Evolutionary conservation across 768 basidiomycete genomes (phyloP), one percentile per base, ranked within the genome.

Genomic region (Mycena sanguinolenta): DNA sequence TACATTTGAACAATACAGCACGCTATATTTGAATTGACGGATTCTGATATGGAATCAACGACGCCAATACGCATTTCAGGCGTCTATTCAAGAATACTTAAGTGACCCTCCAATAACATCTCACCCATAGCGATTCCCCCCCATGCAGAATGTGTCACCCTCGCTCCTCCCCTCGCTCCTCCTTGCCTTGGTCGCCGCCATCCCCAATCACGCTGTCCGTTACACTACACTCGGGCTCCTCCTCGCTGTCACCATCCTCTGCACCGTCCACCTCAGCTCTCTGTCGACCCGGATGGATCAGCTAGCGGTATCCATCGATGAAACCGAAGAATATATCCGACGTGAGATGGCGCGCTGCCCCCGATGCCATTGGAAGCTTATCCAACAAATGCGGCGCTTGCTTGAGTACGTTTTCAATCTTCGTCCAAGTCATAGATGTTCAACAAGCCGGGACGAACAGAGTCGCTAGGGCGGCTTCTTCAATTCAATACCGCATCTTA

Each of bases 151-250:
- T 14, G 17, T 12, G 12, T 7, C 2, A 17, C 36, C 55, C 23
- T 16, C 36, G 32, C 19, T 39, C 5, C 14, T 58, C 19, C 55
- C 32, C 13, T 38, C n/a, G 10, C 34, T 38, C 16, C n/a, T 38
- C 12, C 36, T 58, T 2, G 17, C 21, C 9, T 39, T 36, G 19
- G 36, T 39, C 6, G 55, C 36, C 5, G n/a, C n/a, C 36, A 58
- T 58, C 4, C 55, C 55, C 55, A 58, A 58, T 14, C 34, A 55
- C 54, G 14, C 54, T 34, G 17, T 55, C 30, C 32, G 54, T 21
- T 55, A 55, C 34, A 36, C 54, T 12, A 19, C 16, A 13, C n/a
- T n/a, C n/a, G n/a, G n/a, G n/a, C n/a, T n/a, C n/a, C n/a, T n/a
- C n/a, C n/a, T n/a, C n/a, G n/a, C n/a, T n/a, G n/a, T n/a, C n/a